phyloP scores from a whole-genome alignment of 495 filamentous ascomycete species.

The Aspergillus kassunensis region DNA sequence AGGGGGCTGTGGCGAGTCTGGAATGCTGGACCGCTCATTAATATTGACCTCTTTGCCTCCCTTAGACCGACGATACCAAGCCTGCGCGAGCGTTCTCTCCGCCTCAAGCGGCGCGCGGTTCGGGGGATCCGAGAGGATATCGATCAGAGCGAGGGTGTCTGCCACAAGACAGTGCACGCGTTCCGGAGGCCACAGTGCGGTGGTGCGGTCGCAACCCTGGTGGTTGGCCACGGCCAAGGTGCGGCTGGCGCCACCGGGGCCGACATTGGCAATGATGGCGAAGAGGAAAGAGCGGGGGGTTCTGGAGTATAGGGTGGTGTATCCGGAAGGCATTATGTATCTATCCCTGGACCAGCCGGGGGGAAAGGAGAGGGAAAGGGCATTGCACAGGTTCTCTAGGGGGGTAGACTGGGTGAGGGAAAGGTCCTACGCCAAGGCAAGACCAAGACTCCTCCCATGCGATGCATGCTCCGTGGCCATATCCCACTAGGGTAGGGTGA shows the following conservation, averaged over 20 bases:
- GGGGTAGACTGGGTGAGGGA: no score
- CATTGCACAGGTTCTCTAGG: no score
- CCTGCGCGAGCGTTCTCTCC: conserved; percentile 6
- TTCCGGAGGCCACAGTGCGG: not conserved
- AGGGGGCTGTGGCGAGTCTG: conserved; percentile 18
- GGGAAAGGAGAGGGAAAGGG: not conserved
- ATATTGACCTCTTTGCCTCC: not conserved
- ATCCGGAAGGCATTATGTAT: conserved; percentile 1
- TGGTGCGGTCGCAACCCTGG: conserved; percentile 8
- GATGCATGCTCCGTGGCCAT: no score
- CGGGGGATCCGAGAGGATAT: conserved; percentile 14
- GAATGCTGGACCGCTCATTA: conserved; percentile 14
- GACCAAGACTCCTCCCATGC: no score
- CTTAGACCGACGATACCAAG: conserved; percentile 17
- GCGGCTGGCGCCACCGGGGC: conserved; percentile 15
- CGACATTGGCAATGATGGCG: no score
- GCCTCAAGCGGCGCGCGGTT: conserved; percentile 19
- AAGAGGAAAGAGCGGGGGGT: conserved; percentile 18
- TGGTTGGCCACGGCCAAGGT: conserved; percentile 19
- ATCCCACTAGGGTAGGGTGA: no score
- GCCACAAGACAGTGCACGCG: conserved; percentile 10
- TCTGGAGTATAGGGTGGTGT: conserved; percentile 6
- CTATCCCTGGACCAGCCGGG: not conserved
- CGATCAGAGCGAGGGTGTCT: no score
- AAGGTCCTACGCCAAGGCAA: no score